Conservation (phyloP, 371 early-diverging fungal species). For the Rozella allomycis region DNA sequence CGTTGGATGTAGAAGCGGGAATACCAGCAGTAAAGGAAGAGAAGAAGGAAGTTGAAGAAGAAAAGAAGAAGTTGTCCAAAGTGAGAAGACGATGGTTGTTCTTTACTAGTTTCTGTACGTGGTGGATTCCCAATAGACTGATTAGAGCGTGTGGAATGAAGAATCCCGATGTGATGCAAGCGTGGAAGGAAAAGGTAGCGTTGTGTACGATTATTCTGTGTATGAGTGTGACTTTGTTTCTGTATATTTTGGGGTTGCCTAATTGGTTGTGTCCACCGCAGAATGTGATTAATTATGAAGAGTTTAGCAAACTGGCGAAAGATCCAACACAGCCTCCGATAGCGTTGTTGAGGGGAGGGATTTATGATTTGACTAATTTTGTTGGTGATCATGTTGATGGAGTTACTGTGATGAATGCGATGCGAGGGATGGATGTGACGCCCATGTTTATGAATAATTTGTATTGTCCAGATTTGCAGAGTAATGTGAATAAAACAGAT, state of each 20-base stretch:
- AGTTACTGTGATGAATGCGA: too few relatives aligned
- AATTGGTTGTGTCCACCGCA: conserved; percentile 64
- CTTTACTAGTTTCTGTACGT: conserved; percentile 58
- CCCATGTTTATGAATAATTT: too few relatives aligned
- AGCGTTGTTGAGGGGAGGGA: too few relatives aligned
- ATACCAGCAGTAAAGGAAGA: conserved; percentile 19
- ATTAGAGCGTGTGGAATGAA: conserved; percentile 45
- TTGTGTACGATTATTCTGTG: conserved; percentile 65
- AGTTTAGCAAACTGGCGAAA: too few relatives aligned
- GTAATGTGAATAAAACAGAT: too few relatives aligned
- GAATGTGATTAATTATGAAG: conserved; percentile 30
- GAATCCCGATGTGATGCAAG: conserved; percentile 58
- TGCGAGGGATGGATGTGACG: too few relatives aligned
- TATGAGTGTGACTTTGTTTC: conserved; percentile 52
- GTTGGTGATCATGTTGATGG: too few relatives aligned
- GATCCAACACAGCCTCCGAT: too few relatives aligned
- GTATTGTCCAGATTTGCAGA: too few relatives aligned
- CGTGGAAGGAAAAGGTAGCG: conserved; percentile 90
- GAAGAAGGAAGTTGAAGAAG: conserved; percentile 5
- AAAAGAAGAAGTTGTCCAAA: conserved; percentile 1
- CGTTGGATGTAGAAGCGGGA: not conserved
- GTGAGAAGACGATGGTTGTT: conserved; percentile 41
- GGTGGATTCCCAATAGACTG: conserved; percentile 56
- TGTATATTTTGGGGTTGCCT: conserved; percentile 73
- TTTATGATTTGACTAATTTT: too few relatives aligned